Evolutionary conservation across 2,329 filamentous ascomycete species (phyloP).

Genomic region (Arthroderma sp.): DNA sequence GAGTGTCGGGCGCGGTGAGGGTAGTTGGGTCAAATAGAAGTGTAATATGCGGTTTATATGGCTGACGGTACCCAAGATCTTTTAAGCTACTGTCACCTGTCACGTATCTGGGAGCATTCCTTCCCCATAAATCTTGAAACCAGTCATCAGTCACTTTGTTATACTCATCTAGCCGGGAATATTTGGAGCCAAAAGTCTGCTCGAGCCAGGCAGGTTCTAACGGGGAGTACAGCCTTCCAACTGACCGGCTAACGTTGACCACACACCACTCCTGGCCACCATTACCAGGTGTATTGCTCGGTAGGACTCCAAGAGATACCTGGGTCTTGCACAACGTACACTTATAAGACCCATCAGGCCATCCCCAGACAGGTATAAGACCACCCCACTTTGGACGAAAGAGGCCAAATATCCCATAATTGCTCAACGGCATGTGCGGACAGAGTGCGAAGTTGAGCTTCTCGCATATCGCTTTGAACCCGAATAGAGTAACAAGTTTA

Average conservation of each 20-base stretch:
- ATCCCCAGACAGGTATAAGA: too few species aligned
- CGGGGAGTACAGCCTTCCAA: constrained; percentile 7
- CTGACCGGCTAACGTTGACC: background rate
- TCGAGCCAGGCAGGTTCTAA: constrained; percentile 5
- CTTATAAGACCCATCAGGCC: background rate
- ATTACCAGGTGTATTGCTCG: background rate
- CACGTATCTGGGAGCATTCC: too few species aligned
- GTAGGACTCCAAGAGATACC: background rate
- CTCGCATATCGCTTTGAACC: background rate
- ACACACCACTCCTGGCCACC: background rate
- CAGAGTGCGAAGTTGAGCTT: background rate
- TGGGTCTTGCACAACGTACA: background rate
- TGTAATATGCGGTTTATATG: background rate
- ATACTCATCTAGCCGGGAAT: background rate
- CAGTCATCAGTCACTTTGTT: background rate
- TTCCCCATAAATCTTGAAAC: background rate
- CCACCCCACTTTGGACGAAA: background rate
- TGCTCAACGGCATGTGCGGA: background rate
- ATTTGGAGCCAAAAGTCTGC: background rate
- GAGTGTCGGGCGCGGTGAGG: background rate
- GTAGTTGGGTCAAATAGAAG: background rate
- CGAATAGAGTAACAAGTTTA: background rate
- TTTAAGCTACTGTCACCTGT: background rate
- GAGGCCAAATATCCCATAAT: background rate
- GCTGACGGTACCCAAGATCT: background rate